phyloP scores from a whole-genome alignment of 2,329 filamentous ascomycete species.

The Magnaporthiopsis rhizophila region DNA sequence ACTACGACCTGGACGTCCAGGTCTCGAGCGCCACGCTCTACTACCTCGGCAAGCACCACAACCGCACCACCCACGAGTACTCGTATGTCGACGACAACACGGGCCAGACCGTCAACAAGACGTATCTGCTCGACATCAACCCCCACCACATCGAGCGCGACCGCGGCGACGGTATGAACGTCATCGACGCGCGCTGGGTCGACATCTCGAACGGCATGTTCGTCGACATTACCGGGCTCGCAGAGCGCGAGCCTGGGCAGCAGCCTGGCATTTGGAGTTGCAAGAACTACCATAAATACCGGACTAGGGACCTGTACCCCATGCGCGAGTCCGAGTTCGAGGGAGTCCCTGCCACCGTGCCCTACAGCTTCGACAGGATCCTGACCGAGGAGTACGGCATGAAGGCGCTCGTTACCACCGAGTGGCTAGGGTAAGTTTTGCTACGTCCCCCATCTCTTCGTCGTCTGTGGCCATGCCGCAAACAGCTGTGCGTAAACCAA shows the following conservation, averaged over 20 bases:
- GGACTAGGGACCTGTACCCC: conserved; percentile 64
- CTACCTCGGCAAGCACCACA: conserved; percentile 57
- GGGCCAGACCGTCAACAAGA: conserved; percentile 31
- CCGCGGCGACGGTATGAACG: conserved; percentile 61
- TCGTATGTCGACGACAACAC: conserved; percentile 32
- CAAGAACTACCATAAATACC: conserved; percentile 72
- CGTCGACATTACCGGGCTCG: conserved; percentile 74
- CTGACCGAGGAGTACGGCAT: conserved; percentile 57
- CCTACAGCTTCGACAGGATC: conserved; percentile 59
- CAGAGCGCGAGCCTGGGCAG: conserved; percentile 52
- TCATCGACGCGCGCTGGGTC: conserved; percentile 82
- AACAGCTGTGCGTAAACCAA: not conserved
- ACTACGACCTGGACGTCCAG: conserved; percentile 78
- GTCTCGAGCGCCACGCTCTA: conserved; percentile 59
- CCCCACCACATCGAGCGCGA: conserved; percentile 55
- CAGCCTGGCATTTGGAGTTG: conserved; percentile 64
- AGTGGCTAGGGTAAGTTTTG: conserved; percentile 52
- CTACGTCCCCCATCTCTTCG: conserved; percentile 2
- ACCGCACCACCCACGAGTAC: conserved; percentile 59
- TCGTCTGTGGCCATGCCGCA: not conserved
- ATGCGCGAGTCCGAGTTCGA: conserved; percentile 68
- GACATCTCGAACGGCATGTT: conserved; percentile 69
- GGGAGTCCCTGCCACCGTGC: conserved; percentile 61
- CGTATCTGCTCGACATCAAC: conserved; percentile 71
- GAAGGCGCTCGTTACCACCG: conserved; percentile 51